Evolutionary conservation across 2,329 filamentous ascomycete genomes (phyloP).

Genomic region (Alternaria tenuissima): DNA sequence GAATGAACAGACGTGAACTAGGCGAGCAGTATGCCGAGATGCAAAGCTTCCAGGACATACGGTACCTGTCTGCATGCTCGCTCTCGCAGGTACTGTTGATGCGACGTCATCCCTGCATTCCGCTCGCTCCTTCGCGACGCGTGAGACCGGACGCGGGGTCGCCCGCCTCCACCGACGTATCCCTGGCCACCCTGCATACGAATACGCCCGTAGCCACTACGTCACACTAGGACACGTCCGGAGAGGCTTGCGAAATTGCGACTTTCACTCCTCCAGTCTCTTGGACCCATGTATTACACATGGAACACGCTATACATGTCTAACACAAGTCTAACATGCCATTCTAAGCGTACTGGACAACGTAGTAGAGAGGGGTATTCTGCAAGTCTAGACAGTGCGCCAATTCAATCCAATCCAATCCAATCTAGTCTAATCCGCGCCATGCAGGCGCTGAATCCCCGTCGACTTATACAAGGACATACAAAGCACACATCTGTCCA

Average conservation of each 20-base stretch:
- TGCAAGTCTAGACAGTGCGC: constrained; percentile 13
- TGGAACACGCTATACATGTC: background rate
- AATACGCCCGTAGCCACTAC: constrained; percentile 7
- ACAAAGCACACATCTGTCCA: constrained; percentile 50
- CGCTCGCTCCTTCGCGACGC: constrained; percentile 9
- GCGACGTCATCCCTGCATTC: constrained; percentile 27
- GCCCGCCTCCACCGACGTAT: constrained; percentile 11
- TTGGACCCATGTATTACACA: background rate
- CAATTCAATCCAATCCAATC: background rate
- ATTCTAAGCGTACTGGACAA: background rate
- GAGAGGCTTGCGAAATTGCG: constrained; percentile 15
- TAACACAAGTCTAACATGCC: background rate
- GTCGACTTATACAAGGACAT: constrained; percentile 45
- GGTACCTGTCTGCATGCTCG: background rate
- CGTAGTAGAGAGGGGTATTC: constrained; percentile 28
- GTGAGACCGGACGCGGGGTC: constrained; percentile 18
- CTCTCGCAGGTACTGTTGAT: constrained; percentile 12
- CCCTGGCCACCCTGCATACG: constrained; percentile 8
- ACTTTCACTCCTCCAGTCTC: background rate
- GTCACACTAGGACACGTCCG: constrained; percentile 12
- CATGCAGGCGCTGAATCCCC: background rate
- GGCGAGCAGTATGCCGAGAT: background rate
- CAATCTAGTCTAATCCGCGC: background rate
- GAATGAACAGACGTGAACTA: background rate
- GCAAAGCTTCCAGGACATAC: constrained; percentile 9